Percentiles rank a stretch among this genome's conserved stretches.
These are phyloP conservation scores for Botrytis cinerea DNA, from an alignment of 2,329 filamentous ascomycete genomes.

Conservation along the genomic window DNA sequence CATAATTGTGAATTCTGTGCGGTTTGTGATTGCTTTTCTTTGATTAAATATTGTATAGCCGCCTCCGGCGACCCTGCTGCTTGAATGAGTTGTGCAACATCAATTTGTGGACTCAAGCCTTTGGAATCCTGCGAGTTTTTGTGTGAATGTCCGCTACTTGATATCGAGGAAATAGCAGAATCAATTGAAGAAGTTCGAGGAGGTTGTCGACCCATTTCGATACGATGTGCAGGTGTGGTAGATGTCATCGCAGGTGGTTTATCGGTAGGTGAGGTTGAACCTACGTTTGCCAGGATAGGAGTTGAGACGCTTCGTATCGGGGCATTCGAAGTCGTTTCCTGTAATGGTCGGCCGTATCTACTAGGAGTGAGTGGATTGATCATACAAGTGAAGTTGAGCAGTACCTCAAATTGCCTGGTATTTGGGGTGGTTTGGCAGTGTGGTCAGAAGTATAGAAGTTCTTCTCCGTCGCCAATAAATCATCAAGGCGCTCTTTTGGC, in stretches of 20 bases:
- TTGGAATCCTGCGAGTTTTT: constrained; percentile 58
- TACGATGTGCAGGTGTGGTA: constrained; percentile 36
- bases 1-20: constrained; percentile 92
- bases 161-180: constrained; percentile 82
- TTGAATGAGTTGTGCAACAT: constrained; percentile 77
- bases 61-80: constrained; percentile 87
- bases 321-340: constrained; percentile 38
- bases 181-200: constrained; percentile 87
- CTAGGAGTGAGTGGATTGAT: constrained; percentile 7
- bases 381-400: constrained; percentile 5
- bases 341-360: constrained; percentile 34
- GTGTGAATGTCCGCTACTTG: constrained; percentile 58
- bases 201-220: constrained; percentile 40
- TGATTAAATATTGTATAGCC: constrained; percentile 82
- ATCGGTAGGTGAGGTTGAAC: constrained; percentile 32
- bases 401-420: constrained; percentile 34
- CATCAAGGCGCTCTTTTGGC: constrained; percentile 43
- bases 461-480: constrained; percentile 42
- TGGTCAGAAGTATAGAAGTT: constrained; percentile 39
- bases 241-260: constrained; percentile 37
- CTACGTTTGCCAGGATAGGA: constrained; percentile 35
- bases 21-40: constrained; percentile 85
- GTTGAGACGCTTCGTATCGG: constrained; percentile 42
- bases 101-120: constrained; percentile 58
- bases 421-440: constrained; percentile 17